A percentile compares a stretch with the other conserved stretches of the same genome.
phyloP scores from a whole-genome alignment of 2,329 filamentous ascomycete genomes.

The Phialemonium atrogriseum region DNA sequence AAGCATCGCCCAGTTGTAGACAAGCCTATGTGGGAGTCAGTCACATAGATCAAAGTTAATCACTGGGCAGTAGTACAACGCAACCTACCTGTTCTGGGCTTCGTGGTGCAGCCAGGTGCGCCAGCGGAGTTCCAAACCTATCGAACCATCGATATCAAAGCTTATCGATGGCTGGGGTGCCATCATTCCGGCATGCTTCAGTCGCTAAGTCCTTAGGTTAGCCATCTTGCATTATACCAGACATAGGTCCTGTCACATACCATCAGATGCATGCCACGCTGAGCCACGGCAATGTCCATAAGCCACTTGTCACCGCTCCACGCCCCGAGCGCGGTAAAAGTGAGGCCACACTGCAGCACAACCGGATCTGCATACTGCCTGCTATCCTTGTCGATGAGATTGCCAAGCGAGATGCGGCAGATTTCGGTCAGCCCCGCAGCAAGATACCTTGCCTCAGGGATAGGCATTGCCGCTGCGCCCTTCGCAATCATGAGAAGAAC shows the following conservation, averaged over 20 bases:
- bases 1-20: slow-evolving; percentile 70
- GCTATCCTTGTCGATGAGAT: slow-evolving; percentile 64
- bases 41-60: too few relatives aligned
- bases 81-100: slow-evolving; percentile 48
- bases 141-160: too few relatives aligned
- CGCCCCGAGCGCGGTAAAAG: slow-evolving; percentile 60
- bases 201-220: slow-evolving; percentile 51
- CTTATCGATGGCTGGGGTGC: slow-evolving; percentile 50
- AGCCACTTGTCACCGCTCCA: slow-evolving; percentile 74
- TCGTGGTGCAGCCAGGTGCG: slow-evolving; percentile 61
- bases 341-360: slow-evolving; percentile 55
- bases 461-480: slow-evolving; percentile 58
- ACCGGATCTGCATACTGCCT: slow-evolving; percentile 58
- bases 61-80: slow-evolving; percentile 14
- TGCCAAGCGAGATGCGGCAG: slow-evolving; percentile 63
- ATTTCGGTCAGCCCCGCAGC: slow-evolving; percentile 61
- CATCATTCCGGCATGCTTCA: slow-evolving; percentile 60
- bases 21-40: too few relatives aligned
- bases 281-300: slow-evolving; percentile 69
- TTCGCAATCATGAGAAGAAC: slow-evolving; percentile 66
- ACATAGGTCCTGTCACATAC: too few relatives aligned
- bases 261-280: slow-evolving; percentile 63
- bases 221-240: too few relatives aligned
- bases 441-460: slow-evolving; percentile 55
- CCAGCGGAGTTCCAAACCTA: too few relatives aligned